Evolutionary conservation across 176 grass and related monocot genomes (phyloP).

Genomic region (Secale cereale): DNA sequence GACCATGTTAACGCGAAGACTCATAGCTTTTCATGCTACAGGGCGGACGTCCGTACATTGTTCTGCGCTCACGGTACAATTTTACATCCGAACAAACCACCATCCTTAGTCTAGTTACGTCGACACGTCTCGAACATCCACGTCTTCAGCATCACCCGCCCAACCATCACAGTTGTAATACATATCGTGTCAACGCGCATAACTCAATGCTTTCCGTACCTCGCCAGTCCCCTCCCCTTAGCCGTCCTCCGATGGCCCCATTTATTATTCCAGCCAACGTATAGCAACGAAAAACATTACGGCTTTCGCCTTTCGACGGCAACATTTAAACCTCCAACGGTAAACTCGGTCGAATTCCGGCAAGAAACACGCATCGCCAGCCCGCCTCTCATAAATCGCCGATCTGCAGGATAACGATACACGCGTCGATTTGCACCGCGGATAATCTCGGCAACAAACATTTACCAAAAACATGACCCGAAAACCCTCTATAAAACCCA

Average conservation of each 20-base stretch:
- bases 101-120: neutral
- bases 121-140: neutral
- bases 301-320: neutral
- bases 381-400: neutral
- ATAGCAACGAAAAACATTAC: neutral
- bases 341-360: neutral
- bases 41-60: neutral
- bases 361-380: neutral
- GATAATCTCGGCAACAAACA: neutral
- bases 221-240: accelerated
- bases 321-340: neutral
- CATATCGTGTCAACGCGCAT: accelerated
- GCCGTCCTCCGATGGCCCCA: neutral
- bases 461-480: neutral
- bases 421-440: too few species aligned
- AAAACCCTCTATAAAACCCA: neutral
- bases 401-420: too few species aligned
- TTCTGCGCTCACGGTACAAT: accelerated
- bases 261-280: neutral
- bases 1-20: neutral
- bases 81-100: neutral
- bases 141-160: accelerated
- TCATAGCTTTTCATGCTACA: neutral
- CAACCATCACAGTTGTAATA: accelerated
- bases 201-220: neutral